Percentiles rank a stretch among this genome's conserved stretches.
These are phyloP conservation scores for Calonectria naviculata DNA, from an alignment of 2,329 filamentous ascomycete species.

Conservation along the genomic window DNA sequence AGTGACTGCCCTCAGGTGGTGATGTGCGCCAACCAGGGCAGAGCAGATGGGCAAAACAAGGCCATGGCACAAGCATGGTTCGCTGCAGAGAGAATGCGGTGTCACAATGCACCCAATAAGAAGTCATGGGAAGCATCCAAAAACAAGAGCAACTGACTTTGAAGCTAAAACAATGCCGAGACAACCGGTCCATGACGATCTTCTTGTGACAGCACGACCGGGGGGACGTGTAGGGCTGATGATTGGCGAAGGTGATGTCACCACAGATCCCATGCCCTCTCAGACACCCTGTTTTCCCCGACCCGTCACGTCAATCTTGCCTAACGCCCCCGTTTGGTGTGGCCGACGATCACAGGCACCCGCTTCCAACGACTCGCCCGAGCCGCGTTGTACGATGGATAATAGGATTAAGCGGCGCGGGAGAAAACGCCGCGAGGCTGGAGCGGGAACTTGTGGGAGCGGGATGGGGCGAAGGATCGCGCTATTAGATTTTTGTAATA, in stretches of 20 bases:
- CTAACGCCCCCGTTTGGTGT: background rate
- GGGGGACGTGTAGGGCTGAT: constrained; percentile 19
- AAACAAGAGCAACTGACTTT: background rate
- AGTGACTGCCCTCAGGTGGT: background rate
- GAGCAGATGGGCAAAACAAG: background rate
- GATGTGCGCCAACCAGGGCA: background rate
- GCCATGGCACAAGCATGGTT: background rate
- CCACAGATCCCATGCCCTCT: background rate
- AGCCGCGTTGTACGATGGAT: background rate
- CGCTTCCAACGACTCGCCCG: constrained; percentile 8
- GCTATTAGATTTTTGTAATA: no score
- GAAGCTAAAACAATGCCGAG: background rate
- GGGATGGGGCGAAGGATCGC: no score
- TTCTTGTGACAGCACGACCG: constrained; percentile 12
- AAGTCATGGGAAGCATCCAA: background rate
- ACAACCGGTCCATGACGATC: constrained; percentile 5
- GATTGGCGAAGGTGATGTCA: constrained; percentile 20
- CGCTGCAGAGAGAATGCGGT: background rate
- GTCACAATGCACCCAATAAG: background rate
- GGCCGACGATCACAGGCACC: background rate
- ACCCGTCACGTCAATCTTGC: background rate
- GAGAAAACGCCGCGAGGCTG: background rate
- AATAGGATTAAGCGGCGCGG: no score
- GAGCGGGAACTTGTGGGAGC: no score
- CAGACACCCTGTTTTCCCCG: background rate